These are phyloP conservation scores for Fraxinus platypoda DNA, from an alignment of 305 asterid genomes.

Conservation along the genomic window DNA sequence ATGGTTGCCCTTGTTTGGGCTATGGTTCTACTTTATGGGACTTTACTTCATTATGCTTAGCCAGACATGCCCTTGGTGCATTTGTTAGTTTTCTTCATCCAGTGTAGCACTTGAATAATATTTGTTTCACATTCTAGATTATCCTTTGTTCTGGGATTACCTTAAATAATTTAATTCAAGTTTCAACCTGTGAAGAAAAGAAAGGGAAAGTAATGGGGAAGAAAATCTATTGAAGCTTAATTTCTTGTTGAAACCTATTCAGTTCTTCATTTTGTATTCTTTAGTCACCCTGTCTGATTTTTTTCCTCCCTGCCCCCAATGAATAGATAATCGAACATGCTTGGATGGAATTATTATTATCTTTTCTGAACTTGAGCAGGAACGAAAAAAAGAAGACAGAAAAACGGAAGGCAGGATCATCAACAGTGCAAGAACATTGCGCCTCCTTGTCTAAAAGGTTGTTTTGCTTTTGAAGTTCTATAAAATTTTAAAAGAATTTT, in stretches of 20 bases:
- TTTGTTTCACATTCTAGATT: not conserved
- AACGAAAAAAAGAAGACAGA: constrained; percentile 20
- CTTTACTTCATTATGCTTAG: not conserved
- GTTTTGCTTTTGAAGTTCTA: constrained; percentile 17
- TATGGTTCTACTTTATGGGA: not conserved
- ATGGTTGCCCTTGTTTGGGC: not conserved
- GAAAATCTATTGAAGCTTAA: not conserved
- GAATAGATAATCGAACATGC: not conserved
- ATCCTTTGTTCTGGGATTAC: not conserved
- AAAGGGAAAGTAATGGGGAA: not conserved
- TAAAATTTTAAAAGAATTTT: not conserved
- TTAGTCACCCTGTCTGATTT: not conserved
- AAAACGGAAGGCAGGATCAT: constrained; percentile 26
- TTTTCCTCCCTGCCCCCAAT: not conserved
- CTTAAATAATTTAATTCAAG: not conserved
- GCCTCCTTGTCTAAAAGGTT: constrained; percentile 44
- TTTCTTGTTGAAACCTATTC: not conserved
- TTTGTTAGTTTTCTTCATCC: not conserved
- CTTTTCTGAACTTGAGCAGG: constrained; percentile 35
- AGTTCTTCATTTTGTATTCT: not conserved
- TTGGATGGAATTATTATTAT: not conserved
- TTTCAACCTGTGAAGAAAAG: not conserved
- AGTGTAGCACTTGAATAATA: not conserved
- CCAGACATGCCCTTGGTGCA: not conserved
- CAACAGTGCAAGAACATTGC: constrained; percentile 22